Base-by-base conservation (phyloP, 371 early-diverging fungal genomes). In the Mortierella sp. region DNA sequence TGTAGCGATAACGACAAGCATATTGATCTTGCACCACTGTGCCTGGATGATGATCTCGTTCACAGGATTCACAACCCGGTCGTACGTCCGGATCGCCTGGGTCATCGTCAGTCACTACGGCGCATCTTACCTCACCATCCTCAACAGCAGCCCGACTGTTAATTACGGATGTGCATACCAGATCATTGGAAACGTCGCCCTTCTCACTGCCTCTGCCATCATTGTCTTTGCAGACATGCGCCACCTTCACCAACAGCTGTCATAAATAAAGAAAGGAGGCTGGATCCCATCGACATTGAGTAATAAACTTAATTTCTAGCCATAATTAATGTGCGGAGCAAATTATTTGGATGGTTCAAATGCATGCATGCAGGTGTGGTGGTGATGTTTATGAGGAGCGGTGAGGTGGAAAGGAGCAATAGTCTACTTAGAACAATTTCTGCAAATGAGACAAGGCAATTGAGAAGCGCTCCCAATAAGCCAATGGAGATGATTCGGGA, bases 1-100 rank as follows among this genome's bases (percentile, higher is more conserved):
- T 13, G 40, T 77, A 91, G 94, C 95, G 6, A 85, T 94, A 14
- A 93, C 91, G 1, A 93, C 93, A 0, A 88, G 89, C n/a, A 43
- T 93, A 24, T 92, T 93, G 69, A 93, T 93, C 31, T 80, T 94
- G 26, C 87, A 93, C 65, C 92, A 95, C 74, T 90, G 91, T 41
- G 85, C 82, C 1, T 95, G 94, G 94, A 93, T 92, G 90, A 89
- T 94, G 85, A 79, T 94, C 53, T 89, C 91, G 4, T 94, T 93
- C 83, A 92, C 94, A 64, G 93, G 93, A 34, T 91, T 89, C 77
- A 75, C 79, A 19, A 80, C 71, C 34, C 69, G 86, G 10, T 82
- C 85, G 2, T 73, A 63, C 24, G 24, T 64, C 22, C 88, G 89
- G 1, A 80, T 90, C 52, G 31, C 69, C 5, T 91, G 91, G 91